These are phyloP conservation scores for Aotearoamyces nothofagi DNA, from an alignment of 2,329 filamentous ascomycete genomes.

Conservation along the genomic window DNA sequence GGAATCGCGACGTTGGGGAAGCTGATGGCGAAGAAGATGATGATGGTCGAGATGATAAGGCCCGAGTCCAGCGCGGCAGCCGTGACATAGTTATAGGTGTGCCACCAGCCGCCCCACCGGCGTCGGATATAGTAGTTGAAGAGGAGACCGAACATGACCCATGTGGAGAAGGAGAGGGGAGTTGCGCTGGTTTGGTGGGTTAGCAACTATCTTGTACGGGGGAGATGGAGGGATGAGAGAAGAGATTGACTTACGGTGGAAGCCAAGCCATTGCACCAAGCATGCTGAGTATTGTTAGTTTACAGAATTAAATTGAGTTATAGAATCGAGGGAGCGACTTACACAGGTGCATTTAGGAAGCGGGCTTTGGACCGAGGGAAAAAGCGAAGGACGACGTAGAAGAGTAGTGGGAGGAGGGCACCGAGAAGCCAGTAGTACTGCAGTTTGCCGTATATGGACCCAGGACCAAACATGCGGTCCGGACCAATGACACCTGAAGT, in stretches of 20 bases:
- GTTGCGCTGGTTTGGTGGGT: conserved; percentile 39
- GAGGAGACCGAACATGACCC: conserved; percentile 53
- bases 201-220: too few species aligned
- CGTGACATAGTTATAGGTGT: conserved; percentile 55
- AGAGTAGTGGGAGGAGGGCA: conserved; percentile 30
- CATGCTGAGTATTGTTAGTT: conserved; percentile 20
- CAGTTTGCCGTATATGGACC: conserved; percentile 44
- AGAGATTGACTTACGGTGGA: conserved; percentile 20
- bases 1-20: conserved; percentile 46
- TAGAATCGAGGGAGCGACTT: too few species aligned
- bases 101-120: conserved; percentile 52
- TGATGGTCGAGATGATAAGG: conserved; percentile 47
- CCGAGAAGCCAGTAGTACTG: conserved; percentile 60
- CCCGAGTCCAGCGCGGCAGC: conserved; percentile 56
- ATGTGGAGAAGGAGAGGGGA: conserved; percentile 60
- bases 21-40: conserved; percentile 57
- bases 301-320: too few species aligned
- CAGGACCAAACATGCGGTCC: conserved; percentile 45
- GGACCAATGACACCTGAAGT: conserved; percentile 55
- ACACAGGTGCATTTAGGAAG: conserved; percentile 36
- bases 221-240: conserved; percentile 19
- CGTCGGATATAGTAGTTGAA: conserved; percentile 56
- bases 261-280: conserved; percentile 21
- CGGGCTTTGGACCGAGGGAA: conserved; percentile 46
- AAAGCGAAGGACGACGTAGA: conserved; percentile 36